Conservation (phyloP, 768 basidiomycete genomes). For the Podaxis sp. region DNA sequence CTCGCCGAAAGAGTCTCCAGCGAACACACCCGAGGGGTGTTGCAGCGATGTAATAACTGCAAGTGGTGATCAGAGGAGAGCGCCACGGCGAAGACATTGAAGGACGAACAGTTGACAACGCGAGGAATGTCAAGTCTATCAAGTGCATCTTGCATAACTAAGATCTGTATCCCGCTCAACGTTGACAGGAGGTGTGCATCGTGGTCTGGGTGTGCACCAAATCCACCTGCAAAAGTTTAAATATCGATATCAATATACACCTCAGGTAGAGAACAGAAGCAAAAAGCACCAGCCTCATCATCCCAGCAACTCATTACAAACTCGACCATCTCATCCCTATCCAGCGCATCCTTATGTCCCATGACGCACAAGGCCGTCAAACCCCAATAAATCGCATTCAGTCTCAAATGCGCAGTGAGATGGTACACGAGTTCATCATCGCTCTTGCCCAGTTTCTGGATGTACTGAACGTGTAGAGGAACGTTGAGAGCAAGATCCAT, state of each 20-base stretch:
- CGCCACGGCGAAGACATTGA: neutral
- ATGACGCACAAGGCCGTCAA: slow-evolving; percentile 84
- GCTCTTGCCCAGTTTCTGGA: slow-evolving; percentile 76
- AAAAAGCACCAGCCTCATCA: slow-evolving; percentile 68
- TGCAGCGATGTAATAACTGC: slow-evolving; percentile 85
- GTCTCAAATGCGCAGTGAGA: slow-evolving; percentile 86
- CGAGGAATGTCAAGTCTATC: slow-evolving; percentile 69
- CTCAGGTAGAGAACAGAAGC: neutral
- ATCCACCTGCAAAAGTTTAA: slow-evolving; percentile 60
- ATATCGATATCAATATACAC: neutral
- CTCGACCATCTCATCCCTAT: slow-evolving; percentile 78
- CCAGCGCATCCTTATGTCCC: slow-evolving; percentile 74
- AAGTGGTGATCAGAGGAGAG: neutral
- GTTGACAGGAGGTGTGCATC: slow-evolving; percentile 90
- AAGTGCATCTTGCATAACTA: slow-evolving; percentile 81
- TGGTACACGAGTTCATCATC: slow-evolving; percentile 88
- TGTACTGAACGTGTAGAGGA: slow-evolving; percentile 71
- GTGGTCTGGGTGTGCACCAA: slow-evolving; percentile 90
- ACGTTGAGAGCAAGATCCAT: slow-evolving; percentile 21
- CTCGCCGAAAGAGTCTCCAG: slow-evolving; percentile 92
- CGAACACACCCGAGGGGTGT: slow-evolving; percentile 83
- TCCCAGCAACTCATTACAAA: slow-evolving; percentile 98
- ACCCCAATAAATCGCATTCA: slow-evolving; percentile 98
- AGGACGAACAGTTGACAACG: slow-evolving; percentile 67
- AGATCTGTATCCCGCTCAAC: slow-evolving; percentile 88